A percentile compares a stretch with the other conserved stretches of the same genome.
These are phyloP conservation scores for Striga asiatica DNA, from an alignment of 257 asterid genomes.

Conservation along the genomic window DNA sequence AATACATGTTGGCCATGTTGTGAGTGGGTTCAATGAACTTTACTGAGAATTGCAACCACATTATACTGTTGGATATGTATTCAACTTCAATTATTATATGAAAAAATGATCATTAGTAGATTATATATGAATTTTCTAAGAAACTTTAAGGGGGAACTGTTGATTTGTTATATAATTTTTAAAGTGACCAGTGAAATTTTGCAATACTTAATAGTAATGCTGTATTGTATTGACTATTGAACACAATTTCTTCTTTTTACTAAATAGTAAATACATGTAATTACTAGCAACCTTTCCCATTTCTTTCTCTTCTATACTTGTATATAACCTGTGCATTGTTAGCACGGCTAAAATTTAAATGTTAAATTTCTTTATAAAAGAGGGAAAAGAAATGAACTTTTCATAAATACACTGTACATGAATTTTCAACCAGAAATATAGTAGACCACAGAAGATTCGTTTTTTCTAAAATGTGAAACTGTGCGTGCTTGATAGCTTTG, in stretches of 20 bases:
- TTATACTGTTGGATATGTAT: background rate
- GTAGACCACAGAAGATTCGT: background rate
- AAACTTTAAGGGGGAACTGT: background rate
- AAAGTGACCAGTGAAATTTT: background rate
- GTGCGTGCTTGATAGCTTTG: background rate
- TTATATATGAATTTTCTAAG: background rate
- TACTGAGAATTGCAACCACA: background rate
- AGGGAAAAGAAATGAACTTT: no score
- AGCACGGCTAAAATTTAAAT: no score
- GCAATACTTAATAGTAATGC: background rate
- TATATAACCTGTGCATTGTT: no score
- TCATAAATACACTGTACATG: no score
- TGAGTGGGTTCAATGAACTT: background rate
- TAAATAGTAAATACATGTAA: background rate
- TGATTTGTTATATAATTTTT: background rate
- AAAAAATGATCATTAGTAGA: background rate
- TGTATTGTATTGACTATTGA: background rate
- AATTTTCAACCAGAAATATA: background rate
- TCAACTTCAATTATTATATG: background rate
- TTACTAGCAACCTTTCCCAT: background rate
- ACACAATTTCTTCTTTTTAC: background rate
- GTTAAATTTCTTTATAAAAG: no score
- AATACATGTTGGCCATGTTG: background rate
- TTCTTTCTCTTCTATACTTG: no score
- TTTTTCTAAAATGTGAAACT: background rate